Evolutionary conservation across 176 grass and related monocot species (phyloP).

Genomic region (Elymus sibiricus): DNA sequence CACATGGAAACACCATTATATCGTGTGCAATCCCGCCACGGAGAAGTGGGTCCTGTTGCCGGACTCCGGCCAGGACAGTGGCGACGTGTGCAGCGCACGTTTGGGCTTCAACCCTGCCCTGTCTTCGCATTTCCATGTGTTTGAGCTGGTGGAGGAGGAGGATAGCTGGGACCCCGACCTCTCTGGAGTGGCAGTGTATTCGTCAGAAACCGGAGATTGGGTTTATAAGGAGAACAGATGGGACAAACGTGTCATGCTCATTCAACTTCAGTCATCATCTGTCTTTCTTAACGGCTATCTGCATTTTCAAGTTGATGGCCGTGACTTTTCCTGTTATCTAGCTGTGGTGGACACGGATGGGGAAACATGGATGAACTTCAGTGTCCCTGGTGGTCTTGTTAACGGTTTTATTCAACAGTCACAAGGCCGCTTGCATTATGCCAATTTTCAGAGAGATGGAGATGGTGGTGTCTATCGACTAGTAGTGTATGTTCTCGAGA

Average conservation of each 20-base stretch:
- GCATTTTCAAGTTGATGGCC: background rate
- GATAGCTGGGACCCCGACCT: background rate
- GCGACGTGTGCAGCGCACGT: too few species aligned
- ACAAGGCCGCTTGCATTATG: background rate
- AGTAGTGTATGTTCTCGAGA: background rate
- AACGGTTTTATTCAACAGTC: background rate
- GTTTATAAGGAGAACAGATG: background rate
- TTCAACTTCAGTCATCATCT: background rate
- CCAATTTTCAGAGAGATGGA: background rate
- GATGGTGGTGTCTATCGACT: background rate
- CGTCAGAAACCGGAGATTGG: background rate
- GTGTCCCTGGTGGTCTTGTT: background rate
- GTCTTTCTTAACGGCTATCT: conserved; percentile 4
- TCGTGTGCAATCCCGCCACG: background rate
- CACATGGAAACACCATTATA: background rate
- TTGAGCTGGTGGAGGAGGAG: background rate
- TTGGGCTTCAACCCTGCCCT: background rate
- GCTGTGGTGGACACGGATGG: background rate
- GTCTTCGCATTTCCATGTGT: background rate
- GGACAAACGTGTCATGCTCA: background rate
- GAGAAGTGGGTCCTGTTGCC: background rate
- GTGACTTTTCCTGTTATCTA: background rate
- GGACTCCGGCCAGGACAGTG: background rate
- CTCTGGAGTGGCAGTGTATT: background rate
- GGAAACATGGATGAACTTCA: background rate